Percentiles rank a stretch among this genome's conserved stretches.
These are phyloP conservation scores for Hippophae tibetana DNA, from an alignment of 306 rosid genomes.

Conservation along the genomic window DNA sequence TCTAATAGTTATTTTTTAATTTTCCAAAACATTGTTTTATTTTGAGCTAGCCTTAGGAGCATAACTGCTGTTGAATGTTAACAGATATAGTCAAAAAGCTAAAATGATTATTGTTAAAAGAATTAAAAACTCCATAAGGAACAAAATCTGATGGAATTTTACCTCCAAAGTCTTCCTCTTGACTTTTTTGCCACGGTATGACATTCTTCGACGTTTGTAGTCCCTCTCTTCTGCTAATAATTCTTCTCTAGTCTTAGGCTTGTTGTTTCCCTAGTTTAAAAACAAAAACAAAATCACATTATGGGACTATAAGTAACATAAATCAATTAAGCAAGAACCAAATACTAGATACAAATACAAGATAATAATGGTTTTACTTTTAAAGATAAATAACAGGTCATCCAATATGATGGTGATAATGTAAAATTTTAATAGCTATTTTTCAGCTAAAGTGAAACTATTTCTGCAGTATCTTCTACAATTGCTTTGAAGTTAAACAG, in stretches of 20 bases:
- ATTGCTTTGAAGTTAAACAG: not conserved
- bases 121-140: not conserved
- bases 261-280: slow-evolving; percentile 38
- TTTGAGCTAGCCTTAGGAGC: too few species aligned
- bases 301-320: not conserved
- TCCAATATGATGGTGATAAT: not conserved
- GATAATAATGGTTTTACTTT: not conserved
- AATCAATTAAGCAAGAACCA: not conserved
- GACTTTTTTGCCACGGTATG: slow-evolving; percentile 88
- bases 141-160: slow-evolving; percentile 16
- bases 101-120: too few species aligned
- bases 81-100: too few species aligned
- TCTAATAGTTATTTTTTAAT: too few species aligned
- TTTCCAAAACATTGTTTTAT: too few species aligned
- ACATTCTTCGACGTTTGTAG: slow-evolving; percentile 88
- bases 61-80: too few species aligned
- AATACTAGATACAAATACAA: not conserved
- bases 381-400: not conserved
- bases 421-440: not conserved
- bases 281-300: slow-evolving; percentile 5
- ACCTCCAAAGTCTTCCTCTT: slow-evolving; percentile 71
- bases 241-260: slow-evolving; percentile 73
- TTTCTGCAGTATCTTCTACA: not conserved
- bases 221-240: slow-evolving; percentile 93
- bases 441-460: not conserved